A percentile compares a stretch with the other conserved stretches of the same genome.
These are phyloP conservation scores for Penicillium janthinellum DNA, from an alignment of 2,329 filamentous ascomycete species.

Conservation along the genomic window DNA sequence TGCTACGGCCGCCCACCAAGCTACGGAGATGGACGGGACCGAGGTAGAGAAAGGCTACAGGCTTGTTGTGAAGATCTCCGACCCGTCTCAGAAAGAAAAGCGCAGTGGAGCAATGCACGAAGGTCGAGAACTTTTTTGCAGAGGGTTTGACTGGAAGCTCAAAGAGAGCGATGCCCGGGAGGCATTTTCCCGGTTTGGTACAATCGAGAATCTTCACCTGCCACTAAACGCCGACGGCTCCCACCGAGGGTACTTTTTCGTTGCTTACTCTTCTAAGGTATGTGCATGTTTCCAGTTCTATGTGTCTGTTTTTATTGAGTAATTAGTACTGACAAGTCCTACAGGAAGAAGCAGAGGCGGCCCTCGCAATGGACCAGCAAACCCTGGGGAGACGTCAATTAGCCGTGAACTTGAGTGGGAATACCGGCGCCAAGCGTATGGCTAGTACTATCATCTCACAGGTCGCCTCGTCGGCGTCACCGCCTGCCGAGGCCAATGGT, in stretches of 20 bases:
- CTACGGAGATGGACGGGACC: constrained; percentile 71
- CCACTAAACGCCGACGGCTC: constrained; percentile 68
- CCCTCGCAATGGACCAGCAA: constrained; percentile 69
- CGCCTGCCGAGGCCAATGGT: constrained; percentile 40
- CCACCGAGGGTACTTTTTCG: constrained; percentile 76
- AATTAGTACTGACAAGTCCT: constrained; percentile 14
- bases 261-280: constrained; percentile 71
- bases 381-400: constrained; percentile 70
- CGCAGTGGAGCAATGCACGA: constrained; percentile 82
- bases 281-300: constrained; percentile 1
- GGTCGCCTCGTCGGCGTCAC: constrained; percentile 38
- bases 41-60: constrained; percentile 68
- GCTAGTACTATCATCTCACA: constrained; percentile 49
- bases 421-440: constrained; percentile 47
- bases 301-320: not conserved
- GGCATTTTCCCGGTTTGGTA: constrained; percentile 75
- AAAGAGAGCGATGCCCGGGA: constrained; percentile 70
- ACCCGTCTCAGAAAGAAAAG: constrained; percentile 75
- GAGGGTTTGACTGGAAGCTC: constrained; percentile 64
- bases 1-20: constrained; percentile 66
- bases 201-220: constrained; percentile 71
- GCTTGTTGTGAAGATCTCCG: constrained; percentile 78
- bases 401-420: constrained; percentile 60
- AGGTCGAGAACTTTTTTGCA: constrained; percentile 80
- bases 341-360: constrained; percentile 65